Percentiles rank a stretch among this genome's conserved stretches.
Conservation (phyloP, 306 rosid species). For the Mimosa pudica region DNA sequence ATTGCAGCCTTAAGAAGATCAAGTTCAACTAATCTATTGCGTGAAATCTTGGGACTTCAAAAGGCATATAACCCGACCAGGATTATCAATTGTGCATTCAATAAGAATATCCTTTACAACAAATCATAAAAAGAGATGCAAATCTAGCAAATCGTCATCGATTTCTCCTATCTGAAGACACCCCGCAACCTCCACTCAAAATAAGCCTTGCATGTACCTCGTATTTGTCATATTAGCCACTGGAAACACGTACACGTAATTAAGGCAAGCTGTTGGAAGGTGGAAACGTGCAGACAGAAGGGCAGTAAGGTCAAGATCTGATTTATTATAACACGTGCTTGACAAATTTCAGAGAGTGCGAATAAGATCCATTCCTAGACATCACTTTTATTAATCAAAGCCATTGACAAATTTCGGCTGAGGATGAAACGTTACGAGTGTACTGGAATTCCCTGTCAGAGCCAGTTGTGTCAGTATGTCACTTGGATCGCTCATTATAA, state of each 20-base stretch:
- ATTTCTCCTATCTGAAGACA: neutral
- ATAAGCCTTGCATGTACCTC: neutral
- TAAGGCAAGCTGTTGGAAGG: too few relatives aligned
- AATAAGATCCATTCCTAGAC: neutral
- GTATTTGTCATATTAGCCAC: neutral
- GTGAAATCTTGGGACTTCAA: neutral
- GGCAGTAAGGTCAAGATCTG: neutral
- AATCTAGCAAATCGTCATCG: neutral
- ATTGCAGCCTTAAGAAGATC: neutral
- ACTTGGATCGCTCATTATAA: neutral
- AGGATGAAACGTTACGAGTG: neutral
- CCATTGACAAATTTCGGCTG: too few relatives aligned
- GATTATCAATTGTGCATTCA: neutral
- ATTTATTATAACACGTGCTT: neutral
- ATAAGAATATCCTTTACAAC: neutral
- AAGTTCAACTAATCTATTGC: neutral
- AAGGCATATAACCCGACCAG: neutral
- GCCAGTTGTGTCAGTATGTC: conserved; percentile 22
- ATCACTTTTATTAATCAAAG: neutral
- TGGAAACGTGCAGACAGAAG: neutral
- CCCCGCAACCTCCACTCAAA: neutral
- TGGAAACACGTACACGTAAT: too few relatives aligned
- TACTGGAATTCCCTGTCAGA: conserved; percentile 27
- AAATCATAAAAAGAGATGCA: conserved; percentile 12
- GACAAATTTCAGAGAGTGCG: neutral